phyloP scores from a whole-genome alignment of 2,329 filamentous ascomycete genomes.

The Nannizziopsis arthrosporioides region DNA sequence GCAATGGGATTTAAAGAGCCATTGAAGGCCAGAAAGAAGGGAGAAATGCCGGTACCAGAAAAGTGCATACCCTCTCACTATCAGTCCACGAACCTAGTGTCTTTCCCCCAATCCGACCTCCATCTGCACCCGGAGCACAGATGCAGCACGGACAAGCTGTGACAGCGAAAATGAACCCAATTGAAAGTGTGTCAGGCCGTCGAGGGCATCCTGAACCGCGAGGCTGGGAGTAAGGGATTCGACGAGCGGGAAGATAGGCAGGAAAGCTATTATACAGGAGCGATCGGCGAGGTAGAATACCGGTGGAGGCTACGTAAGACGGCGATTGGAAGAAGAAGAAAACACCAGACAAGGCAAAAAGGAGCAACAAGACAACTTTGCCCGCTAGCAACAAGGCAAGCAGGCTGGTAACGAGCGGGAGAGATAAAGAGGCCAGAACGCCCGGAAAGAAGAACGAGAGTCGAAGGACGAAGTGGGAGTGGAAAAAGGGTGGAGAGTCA shows the following conservation, averaged over 20 bases:
- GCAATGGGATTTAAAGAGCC: neutral
- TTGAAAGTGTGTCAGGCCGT: neutral
- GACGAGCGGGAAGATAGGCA: neutral
- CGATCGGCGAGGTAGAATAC: neutral
- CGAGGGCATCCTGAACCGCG: neutral
- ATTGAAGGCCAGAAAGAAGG: neutral
- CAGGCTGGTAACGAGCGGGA: too few species aligned
- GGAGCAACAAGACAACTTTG: too few species aligned
- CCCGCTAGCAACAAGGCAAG: too few species aligned
- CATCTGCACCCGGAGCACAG: constrained; percentile 9
- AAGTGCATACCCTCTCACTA: neutral
- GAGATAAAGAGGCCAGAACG: too few species aligned
- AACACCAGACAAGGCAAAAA: too few species aligned
- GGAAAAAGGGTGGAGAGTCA: too few species aligned
- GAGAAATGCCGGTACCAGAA: neutral
- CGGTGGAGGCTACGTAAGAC: neutral
- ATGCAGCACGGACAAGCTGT: neutral
- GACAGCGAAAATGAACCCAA: neutral
- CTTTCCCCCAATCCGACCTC: constrained; percentile 8
- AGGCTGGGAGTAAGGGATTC: neutral
- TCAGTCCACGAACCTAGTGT: neutral
- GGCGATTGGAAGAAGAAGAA: too few species aligned
- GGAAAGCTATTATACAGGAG: neutral
- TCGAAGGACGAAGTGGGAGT: too few species aligned
- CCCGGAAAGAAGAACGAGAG: too few species aligned